A percentile compares a stretch with the other conserved stretches of the same genome.
These are phyloP conservation scores for Trichophyton equinum DNA, from an alignment of 2,329 filamentous ascomycete genomes.

Conservation along the genomic window DNA sequence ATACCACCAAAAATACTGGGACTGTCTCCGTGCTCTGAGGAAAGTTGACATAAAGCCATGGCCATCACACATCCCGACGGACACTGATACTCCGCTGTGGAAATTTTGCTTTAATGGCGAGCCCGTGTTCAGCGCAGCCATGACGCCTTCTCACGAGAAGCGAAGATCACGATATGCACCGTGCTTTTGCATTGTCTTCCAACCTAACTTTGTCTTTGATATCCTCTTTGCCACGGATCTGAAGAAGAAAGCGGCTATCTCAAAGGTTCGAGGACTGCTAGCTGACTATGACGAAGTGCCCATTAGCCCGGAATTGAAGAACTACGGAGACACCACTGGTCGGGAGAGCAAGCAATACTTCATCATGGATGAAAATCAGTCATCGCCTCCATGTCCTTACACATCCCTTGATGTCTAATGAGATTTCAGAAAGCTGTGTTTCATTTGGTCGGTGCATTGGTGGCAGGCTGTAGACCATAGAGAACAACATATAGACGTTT, in stretches of 20 bases:
- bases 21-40: not conserved
- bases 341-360: not conserved
- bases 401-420: not conserved
- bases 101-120: not conserved
- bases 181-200: not conserved
- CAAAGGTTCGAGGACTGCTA: not conserved
- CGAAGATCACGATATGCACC: not conserved
- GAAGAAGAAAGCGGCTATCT: not conserved
- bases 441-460: not conserved
- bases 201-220: not conserved
- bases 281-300: not conserved
- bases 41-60: not conserved
- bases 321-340: not conserved
- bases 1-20: not conserved
- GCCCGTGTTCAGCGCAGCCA: not conserved
- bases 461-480: not conserved
- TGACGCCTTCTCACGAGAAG: not conserved
- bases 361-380: not conserved
- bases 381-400: not conserved
- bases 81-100: not conserved
- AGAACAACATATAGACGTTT: not conserved
- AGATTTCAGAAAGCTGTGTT: not conserved
- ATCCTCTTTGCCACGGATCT: not conserved
- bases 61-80: not conserved
- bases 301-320: not conserved